Percentiles rank a stretch among this genome's conserved stretches.
Conservation (phyloP, 441 rosid species). For the Biscutella laevigata region DNA sequence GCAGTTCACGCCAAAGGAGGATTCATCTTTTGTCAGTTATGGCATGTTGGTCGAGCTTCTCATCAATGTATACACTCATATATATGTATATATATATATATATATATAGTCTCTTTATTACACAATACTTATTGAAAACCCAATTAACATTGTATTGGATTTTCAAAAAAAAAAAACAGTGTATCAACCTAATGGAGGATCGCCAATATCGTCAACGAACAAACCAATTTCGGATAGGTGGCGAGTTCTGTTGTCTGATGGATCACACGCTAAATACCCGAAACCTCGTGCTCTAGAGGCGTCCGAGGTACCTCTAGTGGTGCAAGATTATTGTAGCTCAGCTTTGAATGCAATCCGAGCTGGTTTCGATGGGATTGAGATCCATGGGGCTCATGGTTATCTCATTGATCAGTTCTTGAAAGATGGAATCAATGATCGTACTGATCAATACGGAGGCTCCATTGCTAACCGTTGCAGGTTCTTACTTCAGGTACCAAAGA, state of each 20-base stretch:
- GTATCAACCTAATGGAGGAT: conserved; percentile 63
- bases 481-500: no score
- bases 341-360: conserved; percentile 70
- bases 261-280: conserved; percentile 39
- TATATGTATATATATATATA: no score
- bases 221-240: conserved; percentile 52
- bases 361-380: conserved; percentile 89
- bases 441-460: conserved; percentile 73
- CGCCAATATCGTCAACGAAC: conserved; percentile 67
- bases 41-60: conserved; percentile 96
- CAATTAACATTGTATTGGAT: no score
- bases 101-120: neutral
- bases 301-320: conserved; percentile 42
- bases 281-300: conserved; percentile 41
- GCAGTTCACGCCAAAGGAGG: conserved; percentile 73
- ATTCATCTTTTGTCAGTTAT: conserved; percentile 71
- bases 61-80: conserved; percentile 38
- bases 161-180: no score
- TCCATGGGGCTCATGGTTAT: conserved; percentile 89
- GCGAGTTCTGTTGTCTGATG: conserved; percentile 63
- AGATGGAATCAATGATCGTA: conserved; percentile 70
- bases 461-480: conserved; percentile 61
- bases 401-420: conserved; percentile 81
- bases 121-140: neutral
- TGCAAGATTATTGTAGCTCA: conserved; percentile 41